Evolutionary conservation across 2,329 filamentous ascomycete genomes (phyloP).

Genomic region (Cyphellophora attinorum): DNA sequence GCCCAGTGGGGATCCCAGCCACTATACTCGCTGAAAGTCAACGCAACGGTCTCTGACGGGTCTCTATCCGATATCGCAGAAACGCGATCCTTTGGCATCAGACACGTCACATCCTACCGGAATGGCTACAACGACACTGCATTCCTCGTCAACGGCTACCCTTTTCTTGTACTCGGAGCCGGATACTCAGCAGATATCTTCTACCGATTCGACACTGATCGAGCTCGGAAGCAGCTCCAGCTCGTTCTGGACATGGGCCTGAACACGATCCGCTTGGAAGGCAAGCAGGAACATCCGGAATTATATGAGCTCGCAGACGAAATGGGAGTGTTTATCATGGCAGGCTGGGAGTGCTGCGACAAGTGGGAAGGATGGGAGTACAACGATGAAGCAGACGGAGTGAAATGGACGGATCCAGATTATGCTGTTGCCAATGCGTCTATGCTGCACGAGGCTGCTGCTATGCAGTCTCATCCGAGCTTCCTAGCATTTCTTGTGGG

Average conservation of each 20-base stretch:
- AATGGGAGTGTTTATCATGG: constrained; percentile 51
- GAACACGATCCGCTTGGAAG: constrained; percentile 55
- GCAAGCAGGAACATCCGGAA: constrained; percentile 54
- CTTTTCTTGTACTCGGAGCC: constrained; percentile 52
- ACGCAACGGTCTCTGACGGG: constrained; percentile 13
- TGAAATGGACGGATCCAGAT: constrained; percentile 43
- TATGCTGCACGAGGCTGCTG: constrained; percentile 50
- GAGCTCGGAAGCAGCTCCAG: constrained; percentile 40
- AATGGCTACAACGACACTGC: constrained; percentile 45
- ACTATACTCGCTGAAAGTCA: constrained; percentile 34
- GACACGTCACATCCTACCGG: constrained; percentile 42
- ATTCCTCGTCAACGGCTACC: constrained; percentile 47
- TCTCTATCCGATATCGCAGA: constrained; percentile 25
- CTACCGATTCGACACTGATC: constrained; percentile 43
- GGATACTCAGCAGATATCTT: constrained; percentile 56
- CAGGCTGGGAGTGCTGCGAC: constrained; percentile 59
- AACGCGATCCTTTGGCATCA: constrained; percentile 40
- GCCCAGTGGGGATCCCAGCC: constrained; percentile 49
- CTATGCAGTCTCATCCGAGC: constrained; percentile 52
- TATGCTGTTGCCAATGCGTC: constrained; percentile 45
- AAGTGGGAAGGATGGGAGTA: constrained; percentile 59
- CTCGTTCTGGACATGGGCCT: constrained; percentile 52
- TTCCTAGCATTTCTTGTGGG: constrained; percentile 51
- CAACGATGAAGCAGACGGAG: constrained; percentile 42
- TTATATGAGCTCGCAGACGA: constrained; percentile 51